Evolutionary conservation across 306 rosid species (phyloP).

Genomic region (Citrullus colocynthis): DNA sequence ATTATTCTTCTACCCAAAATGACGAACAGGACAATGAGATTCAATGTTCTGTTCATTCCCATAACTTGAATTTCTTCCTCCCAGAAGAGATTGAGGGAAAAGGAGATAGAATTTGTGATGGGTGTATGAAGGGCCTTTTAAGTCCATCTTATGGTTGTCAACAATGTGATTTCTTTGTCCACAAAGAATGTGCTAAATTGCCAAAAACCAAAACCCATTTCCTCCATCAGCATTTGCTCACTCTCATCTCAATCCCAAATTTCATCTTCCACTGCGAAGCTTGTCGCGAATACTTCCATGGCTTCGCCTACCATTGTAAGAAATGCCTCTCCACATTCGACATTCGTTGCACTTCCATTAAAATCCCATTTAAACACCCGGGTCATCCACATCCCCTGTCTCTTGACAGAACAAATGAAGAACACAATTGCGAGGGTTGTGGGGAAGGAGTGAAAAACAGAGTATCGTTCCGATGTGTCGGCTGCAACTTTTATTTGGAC

Average conservation of each 20-base stretch:
- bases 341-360: background rate
- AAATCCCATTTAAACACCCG: background rate
- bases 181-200: background rate
- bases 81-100: background rate
- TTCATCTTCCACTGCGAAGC: background rate
- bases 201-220: background rate
- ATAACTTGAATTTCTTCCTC: background rate
- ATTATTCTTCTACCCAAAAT: background rate
- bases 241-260: background rate
- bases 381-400: background rate
- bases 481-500: background rate
- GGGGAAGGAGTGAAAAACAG: background rate
- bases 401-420: background rate
- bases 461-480: background rate
- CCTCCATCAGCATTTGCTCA: background rate
- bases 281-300: background rate
- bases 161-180: background rate
- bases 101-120: background rate
- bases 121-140: background rate
- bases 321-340: background rate
- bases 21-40: background rate
- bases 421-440: background rate
- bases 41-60: background rate
- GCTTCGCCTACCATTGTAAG: background rate
- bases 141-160: background rate